These are phyloP conservation scores for Fraxinus velutina DNA, from an alignment of 305 asterid species.

Conservation along the genomic window DNA sequence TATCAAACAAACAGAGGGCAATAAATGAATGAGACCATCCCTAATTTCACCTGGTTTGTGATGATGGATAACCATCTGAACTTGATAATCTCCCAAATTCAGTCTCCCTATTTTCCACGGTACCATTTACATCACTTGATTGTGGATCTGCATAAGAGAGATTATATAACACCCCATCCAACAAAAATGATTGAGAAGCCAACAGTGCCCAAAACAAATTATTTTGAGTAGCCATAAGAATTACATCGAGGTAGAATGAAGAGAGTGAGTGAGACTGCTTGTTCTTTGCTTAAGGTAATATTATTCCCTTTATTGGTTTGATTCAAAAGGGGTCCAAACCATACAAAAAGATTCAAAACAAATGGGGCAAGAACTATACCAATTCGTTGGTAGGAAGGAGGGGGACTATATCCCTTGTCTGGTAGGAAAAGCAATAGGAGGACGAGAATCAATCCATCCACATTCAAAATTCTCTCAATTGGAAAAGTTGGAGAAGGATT, in stretches of 20 bases:
- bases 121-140: constrained; percentile 29
- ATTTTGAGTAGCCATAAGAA: neutral
- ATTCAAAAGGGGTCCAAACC: neutral
- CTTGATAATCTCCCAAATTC: constrained; percentile 28
- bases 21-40: neutral
- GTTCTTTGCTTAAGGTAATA: neutral
- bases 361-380: neutral
- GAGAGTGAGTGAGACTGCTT: neutral
- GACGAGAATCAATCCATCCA: neutral
- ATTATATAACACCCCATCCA: neutral
- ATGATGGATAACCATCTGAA: constrained; percentile 38
- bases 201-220: neutral
- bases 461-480: neutral
- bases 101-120: constrained; percentile 26
- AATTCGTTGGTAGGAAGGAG: neutral
- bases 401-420: neutral
- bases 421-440: neutral
- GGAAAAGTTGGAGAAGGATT: neutral
- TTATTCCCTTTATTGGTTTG: neutral
- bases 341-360: neutral
- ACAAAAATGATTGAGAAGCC: neutral
- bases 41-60: constrained; percentile 50
- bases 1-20: neutral
- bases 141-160: constrained; percentile 31
- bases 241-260: neutral